These are phyloP conservation scores for Sugiyamaella castrensis DNA, from an alignment of 1,139 yeast species.

Conservation along the genomic window DNA sequence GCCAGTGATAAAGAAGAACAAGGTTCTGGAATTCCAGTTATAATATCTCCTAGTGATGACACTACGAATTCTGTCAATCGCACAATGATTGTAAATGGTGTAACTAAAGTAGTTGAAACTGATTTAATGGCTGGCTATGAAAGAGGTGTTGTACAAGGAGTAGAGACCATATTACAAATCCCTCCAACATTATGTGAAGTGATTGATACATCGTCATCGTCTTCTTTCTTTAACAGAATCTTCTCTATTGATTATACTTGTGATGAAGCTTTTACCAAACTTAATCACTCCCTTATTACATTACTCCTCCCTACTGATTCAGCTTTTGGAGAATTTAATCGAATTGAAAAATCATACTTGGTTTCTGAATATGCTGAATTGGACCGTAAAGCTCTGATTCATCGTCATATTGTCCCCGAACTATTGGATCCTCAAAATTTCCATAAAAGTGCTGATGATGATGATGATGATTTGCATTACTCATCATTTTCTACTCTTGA, in stretches of 20 bases:
- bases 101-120: constrained; percentile 54
- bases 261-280: constrained; percentile 4
- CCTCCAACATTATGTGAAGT: constrained; percentile 47
- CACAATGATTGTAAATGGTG: constrained; percentile 22
- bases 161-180: constrained; percentile 50
- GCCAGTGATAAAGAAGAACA: constrained; percentile 10
- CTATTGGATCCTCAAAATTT: constrained; percentile 31
- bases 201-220: constrained; percentile 31
- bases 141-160: constrained; percentile 71
- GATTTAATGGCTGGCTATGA: constrained; percentile 68
- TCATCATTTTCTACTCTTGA: constrained; percentile 23
- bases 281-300: constrained; percentile 32
- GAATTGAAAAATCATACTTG: constrained; percentile 50
- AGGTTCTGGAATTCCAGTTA: constrained; percentile 9
- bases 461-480: constrained; percentile 10
- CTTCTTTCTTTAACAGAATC: constrained; percentile 28
- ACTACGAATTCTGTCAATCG: not conserved
- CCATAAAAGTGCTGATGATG: constrained; percentile 30
- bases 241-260: constrained; percentile 28
- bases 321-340: constrained; percentile 39
- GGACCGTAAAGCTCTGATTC: constrained; percentile 39
- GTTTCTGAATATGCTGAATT: constrained; percentile 37
- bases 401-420: constrained; percentile 38
- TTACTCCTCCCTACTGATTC: constrained; percentile 48
- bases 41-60: constrained; percentile 1